Conservation (phyloP, 192 early-diverging fungal species). For the Cladochytrium replicatum region DNA sequence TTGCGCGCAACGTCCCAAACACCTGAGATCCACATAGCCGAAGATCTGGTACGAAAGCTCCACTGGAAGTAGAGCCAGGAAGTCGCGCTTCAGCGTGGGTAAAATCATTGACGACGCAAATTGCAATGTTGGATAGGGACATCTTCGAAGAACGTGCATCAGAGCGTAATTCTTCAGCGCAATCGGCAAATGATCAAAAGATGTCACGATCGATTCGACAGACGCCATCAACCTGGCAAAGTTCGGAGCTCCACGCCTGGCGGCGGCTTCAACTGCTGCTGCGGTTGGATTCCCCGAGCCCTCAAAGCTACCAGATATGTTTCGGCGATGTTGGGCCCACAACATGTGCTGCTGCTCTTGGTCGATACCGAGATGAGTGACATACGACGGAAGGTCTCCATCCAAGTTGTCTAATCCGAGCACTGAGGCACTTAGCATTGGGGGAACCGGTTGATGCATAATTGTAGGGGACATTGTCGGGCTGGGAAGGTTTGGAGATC, state of each 20-base stretch:
- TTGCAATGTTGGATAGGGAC: slow-evolving; percentile 71
- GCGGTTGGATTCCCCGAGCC: not conserved
- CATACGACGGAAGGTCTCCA: too few relatives aligned
- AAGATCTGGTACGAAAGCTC: slow-evolving; percentile 63
- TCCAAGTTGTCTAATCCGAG: too few relatives aligned
- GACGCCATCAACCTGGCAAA: too few relatives aligned
- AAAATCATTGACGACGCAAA: slow-evolving; percentile 81
- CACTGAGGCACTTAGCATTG: too few relatives aligned
- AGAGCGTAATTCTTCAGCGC: slow-evolving; percentile 78
- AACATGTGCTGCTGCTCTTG: too few relatives aligned
- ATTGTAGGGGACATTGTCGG: slow-evolving; percentile 35
- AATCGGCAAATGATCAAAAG: slow-evolving; percentile 73
- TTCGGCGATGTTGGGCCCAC: not conserved
- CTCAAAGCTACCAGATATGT: not conserved
- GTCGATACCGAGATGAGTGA: too few relatives aligned
- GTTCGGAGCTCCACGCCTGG: too few relatives aligned
- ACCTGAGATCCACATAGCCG: slow-evolving; percentile 66
- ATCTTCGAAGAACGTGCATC: slow-evolving; percentile 77
- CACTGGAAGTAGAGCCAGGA: slow-evolving; percentile 49
- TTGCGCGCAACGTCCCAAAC: slow-evolving; percentile 70
- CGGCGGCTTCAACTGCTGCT: not conserved
- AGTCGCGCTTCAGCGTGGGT: slow-evolving; percentile 86
- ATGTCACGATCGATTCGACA: too few relatives aligned
- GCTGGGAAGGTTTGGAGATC: slow-evolving; percentile 30
- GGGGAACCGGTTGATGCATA: too few relatives aligned